Base-by-base conservation (phyloP, 192 early-diverging fungal genomes). In the Coemansia sp. region DNA sequence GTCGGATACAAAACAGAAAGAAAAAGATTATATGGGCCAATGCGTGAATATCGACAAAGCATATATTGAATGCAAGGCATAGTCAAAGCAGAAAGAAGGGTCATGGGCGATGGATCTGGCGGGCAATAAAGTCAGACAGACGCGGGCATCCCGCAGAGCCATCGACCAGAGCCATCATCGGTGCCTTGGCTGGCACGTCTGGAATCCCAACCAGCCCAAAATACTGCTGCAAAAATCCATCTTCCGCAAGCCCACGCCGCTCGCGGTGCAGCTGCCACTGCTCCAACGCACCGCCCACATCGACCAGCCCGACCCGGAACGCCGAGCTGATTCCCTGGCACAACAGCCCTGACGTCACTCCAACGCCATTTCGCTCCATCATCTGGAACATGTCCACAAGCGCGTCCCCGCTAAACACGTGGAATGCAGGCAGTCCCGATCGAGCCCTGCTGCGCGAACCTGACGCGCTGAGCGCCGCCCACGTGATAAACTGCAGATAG, bases 241-340 rank as follows among this genome's bases (percentile, higher is more conserved):
- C 43, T 45, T 53, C 62, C 2, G 77, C 77, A 24, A 64, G 45
- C 19, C 77, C 77, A 1, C 52, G 49, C 17, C 58, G 65, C 72
- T 80, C 77, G 27, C 77, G 77, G 49, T 75, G 65, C 60, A 68
- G 29, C 72, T 80, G 77, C 77, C 77, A 80, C 59, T 75, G 72
- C 72, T 75, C 72, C 22, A 80, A 66, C 62, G 60, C 67, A 10
- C 61, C 65, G 5, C 65, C 66, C 0, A 72, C 45, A 23, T 75
- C 72, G 49, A 80, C 58, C 51, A 65, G 72, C 10, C 77, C 77
- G n/a, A 69, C 49, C 25, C 70, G 68, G 29, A 75, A 67, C 15
- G 72, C 77, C 3, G 69, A 65, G 22, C 69, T 60, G 17, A 80
- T 59, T 15, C 52, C 65, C 58, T 75, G 77, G 60, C 77, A 74